A percentile compares a stretch with the other conserved stretches of the same genome.
Conservation (phyloP, 1,139 yeast genomes). For the Tardiomyces depauwii region DNA sequence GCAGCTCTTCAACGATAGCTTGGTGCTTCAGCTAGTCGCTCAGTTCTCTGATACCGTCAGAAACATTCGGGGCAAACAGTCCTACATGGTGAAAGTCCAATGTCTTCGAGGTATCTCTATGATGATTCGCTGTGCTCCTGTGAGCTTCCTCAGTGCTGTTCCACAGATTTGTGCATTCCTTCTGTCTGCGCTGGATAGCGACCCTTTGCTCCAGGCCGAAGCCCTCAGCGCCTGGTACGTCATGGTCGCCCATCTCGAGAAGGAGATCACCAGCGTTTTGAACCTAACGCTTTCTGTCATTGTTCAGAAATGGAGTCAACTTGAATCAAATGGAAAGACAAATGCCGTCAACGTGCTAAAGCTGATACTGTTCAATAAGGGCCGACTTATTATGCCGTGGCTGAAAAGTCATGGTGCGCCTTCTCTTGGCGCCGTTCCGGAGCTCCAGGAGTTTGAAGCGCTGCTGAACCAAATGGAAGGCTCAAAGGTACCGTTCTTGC, state of each 20-base stretch:
- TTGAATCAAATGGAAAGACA: conserved; percentile 27
- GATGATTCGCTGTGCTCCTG: conserved; percentile 49
- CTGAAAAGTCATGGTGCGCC: not conserved
- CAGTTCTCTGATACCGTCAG: conserved; percentile 71
- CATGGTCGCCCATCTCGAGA: conserved; percentile 40
- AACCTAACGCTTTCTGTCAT: conserved; percentile 46
- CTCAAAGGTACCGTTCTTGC: conserved; percentile 4
- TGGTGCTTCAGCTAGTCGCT: conserved; percentile 69
- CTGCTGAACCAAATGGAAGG: conserved; percentile 13
- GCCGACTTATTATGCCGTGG: not conserved
- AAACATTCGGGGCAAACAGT: conserved; percentile 57
- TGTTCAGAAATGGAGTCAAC: conserved; percentile 51
- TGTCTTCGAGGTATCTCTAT: conserved; percentile 68
- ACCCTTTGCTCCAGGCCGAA: conserved; percentile 45
- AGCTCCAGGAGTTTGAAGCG: conserved; percentile 6
- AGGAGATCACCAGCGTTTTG: conserved; percentile 43
- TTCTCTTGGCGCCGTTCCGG: not conserved
- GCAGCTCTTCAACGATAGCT: conserved; percentile 33
- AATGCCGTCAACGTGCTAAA: not conserved
- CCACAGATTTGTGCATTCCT: conserved; percentile 86
- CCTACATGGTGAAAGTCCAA: conserved; percentile 59
- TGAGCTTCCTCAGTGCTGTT: conserved; percentile 59
- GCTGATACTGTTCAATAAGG: conserved; percentile 1
- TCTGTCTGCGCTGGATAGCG: conserved; percentile 60
- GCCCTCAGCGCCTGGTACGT: conserved; percentile 60